A percentile compares a stretch with the other conserved stretches of the same genome.
phyloP scores from a whole-genome alignment of 2,329 filamentous ascomycete genomes.

The Diaporthe citriasiana region DNA sequence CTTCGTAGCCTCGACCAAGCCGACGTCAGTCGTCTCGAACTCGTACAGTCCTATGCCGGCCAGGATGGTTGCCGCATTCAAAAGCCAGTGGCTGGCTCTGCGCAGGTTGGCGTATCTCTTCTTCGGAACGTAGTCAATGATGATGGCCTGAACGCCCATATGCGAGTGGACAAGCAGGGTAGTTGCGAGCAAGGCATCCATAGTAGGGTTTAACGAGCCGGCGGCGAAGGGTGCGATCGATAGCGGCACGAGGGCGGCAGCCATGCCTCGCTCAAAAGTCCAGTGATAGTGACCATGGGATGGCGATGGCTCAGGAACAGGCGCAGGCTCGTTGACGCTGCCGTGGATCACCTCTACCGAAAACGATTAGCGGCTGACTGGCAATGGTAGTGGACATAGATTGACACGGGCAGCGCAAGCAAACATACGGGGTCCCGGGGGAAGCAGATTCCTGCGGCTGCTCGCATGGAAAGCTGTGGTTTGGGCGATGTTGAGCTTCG shows the following conservation, averaged over 20 bases:
- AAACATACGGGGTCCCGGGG: constrained; percentile 81
- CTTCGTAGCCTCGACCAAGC: constrained; percentile 89
- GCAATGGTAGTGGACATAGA: constrained; percentile 7
- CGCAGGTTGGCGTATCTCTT: constrained; percentile 77
- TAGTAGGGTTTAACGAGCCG: constrained; percentile 88
- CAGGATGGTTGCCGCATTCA: constrained; percentile 83
- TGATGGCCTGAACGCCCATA: constrained; percentile 91
- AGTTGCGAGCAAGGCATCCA: constrained; percentile 88
- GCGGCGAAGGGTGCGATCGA: constrained; percentile 92
- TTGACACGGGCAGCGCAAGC: constrained; percentile 56
- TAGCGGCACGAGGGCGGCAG: constrained; percentile 86
- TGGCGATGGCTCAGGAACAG: constrained; percentile 78
- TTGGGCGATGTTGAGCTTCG: constrained; percentile 57
- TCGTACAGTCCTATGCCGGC: constrained; percentile 94
- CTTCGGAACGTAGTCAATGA: constrained; percentile 91
- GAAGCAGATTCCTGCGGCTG: constrained; percentile 80
- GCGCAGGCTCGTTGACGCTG: constrained; percentile 87
- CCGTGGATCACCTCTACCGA: constrained; percentile 74
- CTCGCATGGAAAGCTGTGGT: constrained; percentile 91
- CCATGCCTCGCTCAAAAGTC: constrained; percentile 92
- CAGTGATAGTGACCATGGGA: constrained; percentile 98
- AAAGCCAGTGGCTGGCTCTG: constrained; percentile 79
- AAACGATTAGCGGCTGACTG: constrained; percentile 58
- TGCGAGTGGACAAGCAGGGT: constrained; percentile 92
- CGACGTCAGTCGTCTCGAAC: constrained; percentile 99